These are phyloP conservation scores for Lenwebbia sp. DNA, from an alignment of 345 rosid genomes.

Conservation along the genomic window DNA sequence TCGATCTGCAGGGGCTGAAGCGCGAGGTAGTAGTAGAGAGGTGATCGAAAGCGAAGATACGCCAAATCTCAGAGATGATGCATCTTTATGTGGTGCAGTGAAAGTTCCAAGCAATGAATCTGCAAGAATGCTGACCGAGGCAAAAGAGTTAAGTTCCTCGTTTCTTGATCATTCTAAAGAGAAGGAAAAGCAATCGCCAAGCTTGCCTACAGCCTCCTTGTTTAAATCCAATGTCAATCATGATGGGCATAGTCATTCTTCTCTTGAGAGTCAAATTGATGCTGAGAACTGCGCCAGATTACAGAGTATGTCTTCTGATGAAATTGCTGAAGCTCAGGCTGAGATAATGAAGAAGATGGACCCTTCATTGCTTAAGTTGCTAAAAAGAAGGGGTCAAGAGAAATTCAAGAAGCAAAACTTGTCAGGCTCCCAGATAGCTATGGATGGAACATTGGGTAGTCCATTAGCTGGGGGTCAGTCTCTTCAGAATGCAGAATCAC, in stretches of 20 bases:
- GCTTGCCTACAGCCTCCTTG: slow-evolving; percentile 5
- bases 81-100: neutral
- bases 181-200: slow-evolving; percentile 2
- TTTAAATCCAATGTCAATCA: slow-evolving; percentile 12
- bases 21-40: neutral
- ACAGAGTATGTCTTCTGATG: slow-evolving; percentile 59
- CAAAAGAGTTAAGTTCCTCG: neutral
- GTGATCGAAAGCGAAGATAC: neutral
- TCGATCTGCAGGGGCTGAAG: neutral
- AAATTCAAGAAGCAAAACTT: slow-evolving; percentile 39
- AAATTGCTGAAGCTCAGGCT: slow-evolving; percentile 70
- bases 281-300: slow-evolving; percentile 56
- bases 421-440: slow-evolving; percentile 5
- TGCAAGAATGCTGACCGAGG: neutral
- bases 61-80: neutral
- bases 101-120: neutral
- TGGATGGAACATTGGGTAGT: neutral
- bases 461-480: slow-evolving; percentile 9
- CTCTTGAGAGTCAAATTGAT: slow-evolving; percentile 73
- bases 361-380: slow-evolving; percentile 51
- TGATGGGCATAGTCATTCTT: slow-evolving; percentile 19
- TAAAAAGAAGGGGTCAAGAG: slow-evolving; percentile 52
- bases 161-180: neutral
- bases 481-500: slow-evolving; percentile 15
- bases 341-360: slow-evolving; percentile 76